phyloP scores from a whole-genome alignment of 1,284 basidiomycete species.

The Microbotryum intermedium region DNA sequence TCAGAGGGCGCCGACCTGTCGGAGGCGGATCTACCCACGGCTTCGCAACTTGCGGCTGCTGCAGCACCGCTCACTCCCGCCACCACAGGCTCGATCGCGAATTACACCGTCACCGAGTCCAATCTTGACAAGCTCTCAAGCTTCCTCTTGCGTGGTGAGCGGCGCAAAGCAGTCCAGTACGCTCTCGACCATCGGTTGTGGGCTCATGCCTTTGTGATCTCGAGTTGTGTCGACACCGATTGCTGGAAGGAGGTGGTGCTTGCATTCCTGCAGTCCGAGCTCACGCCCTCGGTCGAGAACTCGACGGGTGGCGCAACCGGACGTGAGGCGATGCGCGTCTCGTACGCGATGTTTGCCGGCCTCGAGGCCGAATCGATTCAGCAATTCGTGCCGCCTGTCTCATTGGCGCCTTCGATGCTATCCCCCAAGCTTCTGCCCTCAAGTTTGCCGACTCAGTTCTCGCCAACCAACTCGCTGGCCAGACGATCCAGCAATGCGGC shows the following conservation, averaged over 20 bases:
- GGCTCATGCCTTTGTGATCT: slow-evolving; percentile 92
- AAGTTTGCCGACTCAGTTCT: slow-evolving; percentile 3
- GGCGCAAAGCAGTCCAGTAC: slow-evolving; percentile 75
- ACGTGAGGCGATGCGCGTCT: slow-evolving; percentile 64
- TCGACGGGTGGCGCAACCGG: slow-evolving; percentile 42
- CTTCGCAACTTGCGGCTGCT: slow-evolving; percentile 24
- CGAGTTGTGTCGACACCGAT: slow-evolving; percentile 85
- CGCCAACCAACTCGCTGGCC: slow-evolving; percentile 50
- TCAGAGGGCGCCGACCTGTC: neutral
- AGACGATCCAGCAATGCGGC: slow-evolving; percentile 47
- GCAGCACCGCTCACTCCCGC: neutral
- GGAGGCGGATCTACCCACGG: slow-evolving; percentile 18
- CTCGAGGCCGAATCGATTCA: slow-evolving; percentile 66
- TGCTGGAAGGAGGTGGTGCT: slow-evolving; percentile 77
- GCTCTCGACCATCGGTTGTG: slow-evolving; percentile 82
- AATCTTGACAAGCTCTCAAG: slow-evolving; percentile 69
- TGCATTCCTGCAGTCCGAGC: slow-evolving; percentile 74
- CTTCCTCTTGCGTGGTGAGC: slow-evolving; percentile 71
- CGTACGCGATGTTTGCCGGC: slow-evolving; percentile 80
- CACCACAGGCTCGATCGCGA: slow-evolving; percentile 34
- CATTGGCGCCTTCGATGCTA: slow-evolving; percentile 39
- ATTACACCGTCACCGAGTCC: slow-evolving; percentile 47
- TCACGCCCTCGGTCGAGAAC: slow-evolving; percentile 44
- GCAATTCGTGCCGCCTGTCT: slow-evolving; percentile 58
- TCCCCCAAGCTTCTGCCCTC: slow-evolving; percentile 38